Percentiles rank a stretch among this genome's conserved stretches.
phyloP scores from a whole-genome alignment of 1,139 yeast genomes.

The Lodderomyces pseudojiufengensis region DNA sequence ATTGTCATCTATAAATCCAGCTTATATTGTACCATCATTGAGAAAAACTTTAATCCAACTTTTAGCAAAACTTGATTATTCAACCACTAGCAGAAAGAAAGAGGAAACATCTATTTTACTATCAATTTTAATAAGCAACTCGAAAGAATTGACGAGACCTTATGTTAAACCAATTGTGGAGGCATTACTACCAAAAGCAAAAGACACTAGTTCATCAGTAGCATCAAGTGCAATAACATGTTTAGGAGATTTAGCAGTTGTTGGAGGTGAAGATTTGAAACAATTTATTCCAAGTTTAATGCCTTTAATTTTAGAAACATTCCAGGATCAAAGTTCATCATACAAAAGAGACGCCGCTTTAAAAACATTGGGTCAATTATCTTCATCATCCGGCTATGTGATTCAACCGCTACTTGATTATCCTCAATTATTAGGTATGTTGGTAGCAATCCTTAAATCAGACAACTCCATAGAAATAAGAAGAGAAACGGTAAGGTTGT shows the following conservation, averaged over 20 bases:
- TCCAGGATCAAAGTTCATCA: conserved; percentile 87
- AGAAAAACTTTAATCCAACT: conserved; percentile 83
- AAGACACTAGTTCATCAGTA: conserved; percentile 71
- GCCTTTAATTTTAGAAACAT: conserved; percentile 83
- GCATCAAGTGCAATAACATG: conserved; percentile 84
- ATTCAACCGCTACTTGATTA: conserved; percentile 89
- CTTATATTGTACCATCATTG: conserved; percentile 89
- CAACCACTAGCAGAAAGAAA: conserved; percentile 68
- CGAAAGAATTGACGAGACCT: conserved; percentile 79
- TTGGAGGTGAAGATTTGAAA: conserved; percentile 80
- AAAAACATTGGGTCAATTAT: conserved; percentile 79
- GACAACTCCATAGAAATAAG: conserved; percentile 72
- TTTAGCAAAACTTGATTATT: conserved; percentile 78
- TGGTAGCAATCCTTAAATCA: conserved; percentile 76
- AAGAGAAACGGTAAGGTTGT: conserved; percentile 79
- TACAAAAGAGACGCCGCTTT: conserved; percentile 87
- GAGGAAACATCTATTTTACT: conserved; percentile 85
- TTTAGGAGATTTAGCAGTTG: conserved; percentile 85
- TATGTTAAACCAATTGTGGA: conserved; percentile 88
- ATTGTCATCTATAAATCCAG: conserved; percentile 83
- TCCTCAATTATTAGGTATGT: conserved; percentile 80
- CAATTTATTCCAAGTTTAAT: conserved; percentile 72
- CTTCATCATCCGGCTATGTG: conserved; percentile 91
- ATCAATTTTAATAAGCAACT: conserved; percentile 69
- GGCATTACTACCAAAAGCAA: conserved; percentile 72